These are phyloP conservation scores for Candolleomyces aberdarensis DNA, from an alignment of 768 basidiomycete genomes.

Conservation along the genomic window DNA sequence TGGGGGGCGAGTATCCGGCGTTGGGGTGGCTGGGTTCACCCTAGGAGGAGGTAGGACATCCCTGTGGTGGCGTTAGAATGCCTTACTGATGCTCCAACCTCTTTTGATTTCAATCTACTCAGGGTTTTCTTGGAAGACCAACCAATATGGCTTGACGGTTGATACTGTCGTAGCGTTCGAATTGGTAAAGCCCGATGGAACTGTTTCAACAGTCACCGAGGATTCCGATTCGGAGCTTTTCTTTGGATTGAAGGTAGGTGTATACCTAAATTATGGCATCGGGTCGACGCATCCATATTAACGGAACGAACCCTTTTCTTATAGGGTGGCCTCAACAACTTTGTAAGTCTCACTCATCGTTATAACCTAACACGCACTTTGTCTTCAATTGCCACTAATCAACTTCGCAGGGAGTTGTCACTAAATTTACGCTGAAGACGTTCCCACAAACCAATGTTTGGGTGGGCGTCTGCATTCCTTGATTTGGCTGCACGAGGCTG, in stretches of 20 bases:
- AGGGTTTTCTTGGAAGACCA: conserved; percentile 66
- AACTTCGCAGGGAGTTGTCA: conserved; percentile 50
- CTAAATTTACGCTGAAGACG: conserved; percentile 50
- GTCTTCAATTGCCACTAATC: neutral
- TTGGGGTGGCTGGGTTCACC: conserved; percentile 57
- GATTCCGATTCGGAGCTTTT: conserved; percentile 35
- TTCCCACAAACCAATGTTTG: conserved; percentile 57
- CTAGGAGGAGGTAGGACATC: conserved; percentile 53
- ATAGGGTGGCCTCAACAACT: conserved; percentile 61
- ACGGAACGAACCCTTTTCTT: neutral
- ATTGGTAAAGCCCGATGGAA: conserved; percentile 55
- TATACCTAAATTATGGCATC: neutral
- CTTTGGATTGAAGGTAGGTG: conserved; percentile 27
- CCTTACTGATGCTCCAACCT: neutral
- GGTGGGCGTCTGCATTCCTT: conserved; percentile 33
- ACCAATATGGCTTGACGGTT: conserved; percentile 57
- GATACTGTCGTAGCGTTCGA: conserved; percentile 56
- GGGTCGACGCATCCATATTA: neutral
- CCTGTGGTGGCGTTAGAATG: conserved; percentile 24
- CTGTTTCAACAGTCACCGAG: conserved; percentile 32
- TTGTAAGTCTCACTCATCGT: conserved; percentile 23
- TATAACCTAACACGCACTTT: neutral
- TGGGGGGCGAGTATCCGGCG: conserved; percentile 55
- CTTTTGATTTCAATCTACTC: conserved; percentile 26
- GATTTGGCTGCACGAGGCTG: neutral